These are phyloP conservation scores for Vigna trinervia DNA, from an alignment of 306 rosid species.

Conservation along the genomic window DNA sequence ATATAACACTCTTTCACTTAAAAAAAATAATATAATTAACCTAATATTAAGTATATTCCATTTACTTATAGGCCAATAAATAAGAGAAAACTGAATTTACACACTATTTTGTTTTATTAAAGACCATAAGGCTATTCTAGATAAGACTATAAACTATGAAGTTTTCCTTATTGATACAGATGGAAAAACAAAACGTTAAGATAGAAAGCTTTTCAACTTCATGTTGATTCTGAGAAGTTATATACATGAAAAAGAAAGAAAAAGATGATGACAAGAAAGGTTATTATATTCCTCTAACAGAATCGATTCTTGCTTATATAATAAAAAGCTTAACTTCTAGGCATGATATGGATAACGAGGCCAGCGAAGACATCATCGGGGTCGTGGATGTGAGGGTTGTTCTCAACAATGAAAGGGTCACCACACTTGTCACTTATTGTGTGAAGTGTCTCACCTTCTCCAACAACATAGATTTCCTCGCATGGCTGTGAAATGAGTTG, in stretches of 20 bases:
- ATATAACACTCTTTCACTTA: no score
- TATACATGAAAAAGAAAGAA: not conserved
- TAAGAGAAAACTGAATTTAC: no score
- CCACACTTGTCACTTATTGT: slow-evolving; percentile 61
- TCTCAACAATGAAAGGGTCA: slow-evolving; percentile 65
- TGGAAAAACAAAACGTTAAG: not conserved
- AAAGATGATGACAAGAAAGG: not conserved
- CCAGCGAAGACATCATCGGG: slow-evolving; percentile 56
- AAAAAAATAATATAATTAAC: no score
- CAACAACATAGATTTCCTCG: slow-evolving; percentile 65
- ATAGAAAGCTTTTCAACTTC: not conserved
- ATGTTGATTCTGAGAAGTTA: not conserved
- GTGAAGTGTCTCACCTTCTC: slow-evolving; percentile 65
- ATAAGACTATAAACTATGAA: not conserved
- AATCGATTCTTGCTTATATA: not conserved
- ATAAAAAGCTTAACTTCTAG: not conserved
- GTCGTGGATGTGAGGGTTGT: slow-evolving; percentile 66
- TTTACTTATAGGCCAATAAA: no score
- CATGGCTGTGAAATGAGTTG: slow-evolving; percentile 38
- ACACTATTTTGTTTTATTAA: no score
- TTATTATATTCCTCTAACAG: not conserved
- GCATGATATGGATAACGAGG: slow-evolving; percentile 35
- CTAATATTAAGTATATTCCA: no score
- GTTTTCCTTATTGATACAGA: not conserved
- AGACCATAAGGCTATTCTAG: no score